phyloP scores from a whole-genome alignment of 345 rosid species.

The Salix udensis region DNA sequence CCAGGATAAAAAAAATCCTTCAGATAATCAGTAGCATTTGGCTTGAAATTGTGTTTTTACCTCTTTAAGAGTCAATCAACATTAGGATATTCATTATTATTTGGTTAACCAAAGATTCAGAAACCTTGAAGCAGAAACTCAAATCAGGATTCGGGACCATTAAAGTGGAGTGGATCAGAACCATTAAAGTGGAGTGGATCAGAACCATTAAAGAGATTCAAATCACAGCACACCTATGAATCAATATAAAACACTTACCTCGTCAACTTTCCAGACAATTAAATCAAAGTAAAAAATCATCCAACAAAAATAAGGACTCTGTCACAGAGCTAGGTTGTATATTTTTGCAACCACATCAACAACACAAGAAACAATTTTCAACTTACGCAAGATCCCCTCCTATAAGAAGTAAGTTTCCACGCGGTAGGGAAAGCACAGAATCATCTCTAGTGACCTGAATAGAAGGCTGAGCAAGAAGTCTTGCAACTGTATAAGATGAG shows the following conservation, averaged over 20 bases:
- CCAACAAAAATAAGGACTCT: not conserved
- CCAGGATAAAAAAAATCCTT: not conserved
- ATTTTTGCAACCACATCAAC: not conserved
- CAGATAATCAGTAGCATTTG: not conserved
- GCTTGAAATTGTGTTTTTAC: not conserved
- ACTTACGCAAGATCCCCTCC: slow-evolving; percentile 99
- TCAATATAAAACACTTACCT: not conserved
- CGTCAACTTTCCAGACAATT: not conserved
- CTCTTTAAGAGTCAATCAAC: not conserved
- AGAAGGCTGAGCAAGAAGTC: slow-evolving; percentile 85
- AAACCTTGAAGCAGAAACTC: not conserved
- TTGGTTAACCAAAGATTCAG: not conserved
- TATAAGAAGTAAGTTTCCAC: slow-evolving; percentile 72
- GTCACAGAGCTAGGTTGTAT: not conserved
- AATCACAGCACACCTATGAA: not conserved
- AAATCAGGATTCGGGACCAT: no score
- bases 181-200: not conserved
- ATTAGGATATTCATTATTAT: not conserved
- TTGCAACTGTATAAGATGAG: slow-evolving; percentile 80
- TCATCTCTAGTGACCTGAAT: slow-evolving; percentile 39
- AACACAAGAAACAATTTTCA: slow-evolving; percentile 9
- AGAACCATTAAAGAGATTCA: not conserved
- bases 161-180: no score
- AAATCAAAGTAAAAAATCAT: not conserved
- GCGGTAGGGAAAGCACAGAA: slow-evolving; percentile 49